Evolutionary conservation across 495 filamentous ascomycete species (phyloP).

Genomic region (Hypoxylon rickii): DNA sequence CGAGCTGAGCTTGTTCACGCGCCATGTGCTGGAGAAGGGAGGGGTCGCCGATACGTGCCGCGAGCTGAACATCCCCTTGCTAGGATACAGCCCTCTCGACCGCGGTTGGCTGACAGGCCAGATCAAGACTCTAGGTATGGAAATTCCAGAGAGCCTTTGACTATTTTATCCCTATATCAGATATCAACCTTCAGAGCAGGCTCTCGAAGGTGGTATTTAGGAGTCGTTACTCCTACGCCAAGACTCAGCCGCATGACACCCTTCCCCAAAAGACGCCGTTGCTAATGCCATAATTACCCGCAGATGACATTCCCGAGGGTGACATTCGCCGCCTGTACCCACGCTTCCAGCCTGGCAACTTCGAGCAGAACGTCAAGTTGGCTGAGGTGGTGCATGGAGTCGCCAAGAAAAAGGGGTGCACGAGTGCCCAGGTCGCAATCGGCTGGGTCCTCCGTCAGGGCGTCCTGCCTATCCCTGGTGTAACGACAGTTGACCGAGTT

Average conservation of each 20-base stretch:
- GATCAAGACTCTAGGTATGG: conserved; percentile 24
- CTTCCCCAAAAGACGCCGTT: no score
- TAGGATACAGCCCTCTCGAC: conserved; percentile 52
- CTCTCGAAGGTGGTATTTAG: no score
- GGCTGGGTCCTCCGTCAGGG: conserved; percentile 62
- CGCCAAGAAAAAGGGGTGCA: conserved; percentile 51
- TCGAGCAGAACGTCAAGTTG: conserved; percentile 56
- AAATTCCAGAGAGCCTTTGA: no score
- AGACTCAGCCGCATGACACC: no score
- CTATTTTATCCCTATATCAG: no score
- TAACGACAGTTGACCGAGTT: conserved; percentile 55
- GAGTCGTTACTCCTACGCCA: no score
- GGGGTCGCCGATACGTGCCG: conserved; percentile 44
- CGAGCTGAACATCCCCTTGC: conserved; percentile 45
- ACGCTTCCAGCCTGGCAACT: conserved; percentile 55
- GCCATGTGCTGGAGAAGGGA: conserved; percentile 36
- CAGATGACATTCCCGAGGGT: conserved; percentile 42
- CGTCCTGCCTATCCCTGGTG: conserved; percentile 58
- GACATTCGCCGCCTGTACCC: conserved; percentile 48
- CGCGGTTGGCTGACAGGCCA: conserved; percentile 52
- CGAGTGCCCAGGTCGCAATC: conserved; percentile 54
- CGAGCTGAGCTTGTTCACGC: conserved; percentile 48
- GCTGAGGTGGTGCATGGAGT: conserved; percentile 51
- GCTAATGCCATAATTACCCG: no score
- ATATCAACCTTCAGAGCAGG: no score